These are phyloP conservation scores for Phalaenopsis aphrodite DNA, from an alignment of 106 monocot species.

Conservation along the genomic window DNA sequence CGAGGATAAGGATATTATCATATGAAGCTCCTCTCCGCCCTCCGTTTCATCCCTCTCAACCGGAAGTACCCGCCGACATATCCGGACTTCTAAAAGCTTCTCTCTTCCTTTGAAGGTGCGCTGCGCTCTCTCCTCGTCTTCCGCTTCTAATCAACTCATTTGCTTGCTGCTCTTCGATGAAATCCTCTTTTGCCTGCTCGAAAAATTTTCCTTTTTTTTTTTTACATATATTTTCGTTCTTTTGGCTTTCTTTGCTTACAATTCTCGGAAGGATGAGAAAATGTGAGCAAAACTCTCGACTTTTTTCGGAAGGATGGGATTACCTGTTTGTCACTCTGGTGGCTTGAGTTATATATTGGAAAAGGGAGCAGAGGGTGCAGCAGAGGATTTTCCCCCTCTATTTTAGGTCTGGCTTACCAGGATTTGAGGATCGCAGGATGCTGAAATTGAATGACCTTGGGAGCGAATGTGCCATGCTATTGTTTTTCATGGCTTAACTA, in stretches of 20 bases:
- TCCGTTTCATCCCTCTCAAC: background rate
- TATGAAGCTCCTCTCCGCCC: background rate
- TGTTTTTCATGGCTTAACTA: background rate
- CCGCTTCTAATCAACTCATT: background rate
- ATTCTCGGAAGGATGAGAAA: background rate
- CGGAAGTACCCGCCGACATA: background rate
- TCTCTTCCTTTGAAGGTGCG: background rate
- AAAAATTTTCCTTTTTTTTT: background rate
- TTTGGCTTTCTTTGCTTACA: background rate
- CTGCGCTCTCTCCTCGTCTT: background rate
- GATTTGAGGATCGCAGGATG: too few species aligned
- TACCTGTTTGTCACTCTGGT: background rate
- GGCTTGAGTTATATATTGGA: too few species aligned
- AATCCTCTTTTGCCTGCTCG: background rate
- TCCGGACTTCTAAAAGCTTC: too few species aligned
- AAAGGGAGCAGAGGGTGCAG: too few species aligned
- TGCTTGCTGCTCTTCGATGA: background rate
- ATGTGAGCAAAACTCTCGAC: background rate
- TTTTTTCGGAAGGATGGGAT: background rate
- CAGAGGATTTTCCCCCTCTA: too few species aligned
- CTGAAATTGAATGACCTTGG: too few species aligned
- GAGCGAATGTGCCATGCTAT: background rate
- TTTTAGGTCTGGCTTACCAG: too few species aligned
- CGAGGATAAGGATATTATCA: constrained; percentile 1
- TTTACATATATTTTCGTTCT: background rate